phyloP scores from a whole-genome alignment of 192 early-diverging fungal species.

The Mortierella hygrophila region DNA sequence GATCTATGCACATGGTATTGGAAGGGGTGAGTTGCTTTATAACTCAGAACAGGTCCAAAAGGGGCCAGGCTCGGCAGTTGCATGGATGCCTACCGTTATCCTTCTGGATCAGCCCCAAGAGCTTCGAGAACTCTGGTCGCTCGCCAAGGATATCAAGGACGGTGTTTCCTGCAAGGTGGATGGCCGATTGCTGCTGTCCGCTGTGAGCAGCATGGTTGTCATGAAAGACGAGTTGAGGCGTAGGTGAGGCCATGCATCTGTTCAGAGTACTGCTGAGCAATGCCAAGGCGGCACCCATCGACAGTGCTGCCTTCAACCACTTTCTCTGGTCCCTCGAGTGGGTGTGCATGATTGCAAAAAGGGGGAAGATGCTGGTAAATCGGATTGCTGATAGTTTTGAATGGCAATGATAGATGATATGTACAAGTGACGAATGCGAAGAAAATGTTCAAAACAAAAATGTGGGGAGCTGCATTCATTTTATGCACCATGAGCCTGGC shows the following conservation, averaged over 20 bases:
- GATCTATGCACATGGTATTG: background rate
- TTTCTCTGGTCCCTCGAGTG: background rate
- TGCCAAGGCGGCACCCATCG: constrained; percentile 5
- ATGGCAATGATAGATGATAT: background rate
- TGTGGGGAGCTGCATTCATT: background rate
- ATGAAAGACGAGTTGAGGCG: constrained; percentile 13
- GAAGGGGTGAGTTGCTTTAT: background rate
- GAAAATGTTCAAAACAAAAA: background rate
- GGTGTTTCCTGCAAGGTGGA: background rate
- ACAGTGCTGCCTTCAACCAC: constrained; percentile 5
- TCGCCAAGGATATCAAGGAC: constrained; percentile 33
- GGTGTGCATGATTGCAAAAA: background rate
- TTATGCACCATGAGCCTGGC: background rate
- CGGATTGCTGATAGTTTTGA: background rate
- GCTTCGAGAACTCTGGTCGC: constrained; percentile 40
- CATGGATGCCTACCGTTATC: constrained; percentile 6
- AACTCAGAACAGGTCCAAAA: background rate
- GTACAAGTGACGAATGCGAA: background rate
- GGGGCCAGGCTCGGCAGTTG: background rate
- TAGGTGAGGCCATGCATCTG: constrained; percentile 5
- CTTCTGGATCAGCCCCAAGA: constrained; percentile 39
- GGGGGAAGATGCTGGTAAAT: background rate
- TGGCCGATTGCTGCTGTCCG: background rate
- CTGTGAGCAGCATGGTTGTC: background rate
- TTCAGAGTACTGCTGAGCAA: background rate